Evolutionary conservation across 2,329 filamentous ascomycete genomes (phyloP).

Genomic region (Aspergillus sp.): DNA sequence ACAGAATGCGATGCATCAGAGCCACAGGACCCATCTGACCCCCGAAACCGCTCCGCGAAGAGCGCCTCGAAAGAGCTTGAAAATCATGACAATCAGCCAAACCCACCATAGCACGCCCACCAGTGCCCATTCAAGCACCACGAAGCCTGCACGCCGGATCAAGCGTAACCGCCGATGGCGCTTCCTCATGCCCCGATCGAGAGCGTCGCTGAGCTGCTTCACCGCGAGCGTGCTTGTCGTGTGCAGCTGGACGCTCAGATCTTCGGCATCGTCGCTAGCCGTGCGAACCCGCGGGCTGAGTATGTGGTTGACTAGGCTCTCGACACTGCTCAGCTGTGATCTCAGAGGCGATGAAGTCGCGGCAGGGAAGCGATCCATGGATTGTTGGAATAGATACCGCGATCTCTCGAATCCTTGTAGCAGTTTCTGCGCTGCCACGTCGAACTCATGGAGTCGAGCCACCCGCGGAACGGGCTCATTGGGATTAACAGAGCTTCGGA

Average conservation of each 20-base stretch:
- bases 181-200: slow-evolving; percentile 60
- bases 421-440: slow-evolving; percentile 45
- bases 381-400: slow-evolving; percentile 34
- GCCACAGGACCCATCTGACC: slow-evolving; percentile 76
- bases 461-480: slow-evolving; percentile 32
- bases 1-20: slow-evolving; percentile 36
- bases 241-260: slow-evolving; percentile 64
- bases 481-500: slow-evolving; percentile 19
- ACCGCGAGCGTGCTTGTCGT: slow-evolving; percentile 68
- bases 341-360: slow-evolving; percentile 37
- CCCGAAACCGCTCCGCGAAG: slow-evolving; percentile 51
- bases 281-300: slow-evolving; percentile 53
- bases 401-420: slow-evolving; percentile 39
- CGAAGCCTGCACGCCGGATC: slow-evolving; percentile 67
- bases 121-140: slow-evolving; percentile 75
- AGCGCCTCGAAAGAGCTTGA: slow-evolving; percentile 55
- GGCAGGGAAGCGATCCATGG: slow-evolving; percentile 39
- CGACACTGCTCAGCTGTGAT: slow-evolving; percentile 34
- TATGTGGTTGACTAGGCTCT: slow-evolving; percentile 38
- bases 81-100: slow-evolving; percentile 77
- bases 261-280: slow-evolving; percentile 70
- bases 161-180: slow-evolving; percentile 66
- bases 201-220: slow-evolving; percentile 68
- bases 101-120: slow-evolving; percentile 90
- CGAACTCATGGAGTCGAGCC: slow-evolving; percentile 42